Conservation (phyloP, 768 basidiomycete genomes). For the Tubosaeta sp. region DNA sequence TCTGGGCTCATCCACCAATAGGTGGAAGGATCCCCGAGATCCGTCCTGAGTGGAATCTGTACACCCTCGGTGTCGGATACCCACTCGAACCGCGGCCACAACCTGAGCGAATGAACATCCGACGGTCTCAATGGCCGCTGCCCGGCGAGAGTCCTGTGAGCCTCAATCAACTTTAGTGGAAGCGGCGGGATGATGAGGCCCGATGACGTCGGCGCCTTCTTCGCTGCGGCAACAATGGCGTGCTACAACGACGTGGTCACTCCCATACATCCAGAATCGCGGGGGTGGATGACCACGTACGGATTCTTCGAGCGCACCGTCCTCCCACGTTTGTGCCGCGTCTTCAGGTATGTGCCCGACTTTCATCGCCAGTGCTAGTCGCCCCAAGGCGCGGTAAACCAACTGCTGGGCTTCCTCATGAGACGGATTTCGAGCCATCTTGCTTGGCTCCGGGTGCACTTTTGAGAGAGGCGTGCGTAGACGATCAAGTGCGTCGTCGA, state of each 20-base stretch:
- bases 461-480: no score
- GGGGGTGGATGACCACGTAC: slow-evolving; percentile 3
- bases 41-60: neutral
- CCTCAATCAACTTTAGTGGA: slow-evolving; percentile 4
- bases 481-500: no score
- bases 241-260: no score
- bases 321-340: slow-evolving; percentile 2
- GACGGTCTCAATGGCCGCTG: neutral
- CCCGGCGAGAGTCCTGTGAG: neutral
- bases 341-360: neutral
- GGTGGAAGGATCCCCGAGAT: slow-evolving; percentile 3
- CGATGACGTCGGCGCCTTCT: neutral
- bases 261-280: no score
- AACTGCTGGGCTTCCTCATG: neutral
- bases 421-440: neutral
- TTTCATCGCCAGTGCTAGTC: slow-evolving; percentile 1
- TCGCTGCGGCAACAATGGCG: neutral
- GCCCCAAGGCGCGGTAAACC: slow-evolving; percentile 3
- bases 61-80: neutral
- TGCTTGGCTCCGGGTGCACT: no score
- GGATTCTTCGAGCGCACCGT: neutral
- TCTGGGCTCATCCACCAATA: slow-evolving; percentile 10
- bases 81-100: neutral
- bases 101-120: neutral
- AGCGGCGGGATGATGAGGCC: slow-evolving; percentile 5